Evolutionary conservation across 2,329 filamentous ascomycete species (phyloP), one percentile per base, ranked within the genome.

Genomic region (Cladophialophora bantiana): DNA sequence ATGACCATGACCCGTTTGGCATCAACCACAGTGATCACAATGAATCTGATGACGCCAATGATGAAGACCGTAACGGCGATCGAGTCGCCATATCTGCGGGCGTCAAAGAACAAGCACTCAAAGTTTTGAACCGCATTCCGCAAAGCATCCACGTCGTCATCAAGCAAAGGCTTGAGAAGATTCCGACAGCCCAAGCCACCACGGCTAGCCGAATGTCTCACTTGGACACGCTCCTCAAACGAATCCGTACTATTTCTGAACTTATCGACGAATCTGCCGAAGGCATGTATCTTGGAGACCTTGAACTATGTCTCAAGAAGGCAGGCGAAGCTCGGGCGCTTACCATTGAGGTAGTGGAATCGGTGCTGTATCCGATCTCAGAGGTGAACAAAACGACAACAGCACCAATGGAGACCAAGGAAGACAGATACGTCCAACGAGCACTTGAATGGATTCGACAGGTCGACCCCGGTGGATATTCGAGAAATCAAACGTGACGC

Each of bases 221-320:
- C 38, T 55, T 83, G 34, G 79, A 82, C 64, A 68, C 65, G 0
- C 65, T 82, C 53, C 72, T 80, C 61, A 45, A 60, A 20, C 72
- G 76, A 40, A 68, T 80, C 26, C 75, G 77, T 15, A 67, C 64
- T 13, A 78, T 82, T 45, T 79, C 81, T 0, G 77, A 78, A 26
- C 71, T 78, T 48, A 74, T 83, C 15, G 81, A 83, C 68, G 81
- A 83, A 70, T 77, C 77, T n/a, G 81, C 79, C 1, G 81, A 81
- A 12, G 78, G 78, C 15, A 71, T 83, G 62, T 83, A 83, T 63
- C 77, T 82, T 68, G 76, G 74, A 20, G 75, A 82, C 64, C 69
- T 75, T 20, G 73, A 77, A 45, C 34, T 69, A 26, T 72, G 69
- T 62, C 59, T 72, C 31, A 71, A 71, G 61, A 72, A 73, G 50